Conservation (phyloP, 2,329 filamentous ascomycete genomes). For the Microdochium bolleyi region DNA sequence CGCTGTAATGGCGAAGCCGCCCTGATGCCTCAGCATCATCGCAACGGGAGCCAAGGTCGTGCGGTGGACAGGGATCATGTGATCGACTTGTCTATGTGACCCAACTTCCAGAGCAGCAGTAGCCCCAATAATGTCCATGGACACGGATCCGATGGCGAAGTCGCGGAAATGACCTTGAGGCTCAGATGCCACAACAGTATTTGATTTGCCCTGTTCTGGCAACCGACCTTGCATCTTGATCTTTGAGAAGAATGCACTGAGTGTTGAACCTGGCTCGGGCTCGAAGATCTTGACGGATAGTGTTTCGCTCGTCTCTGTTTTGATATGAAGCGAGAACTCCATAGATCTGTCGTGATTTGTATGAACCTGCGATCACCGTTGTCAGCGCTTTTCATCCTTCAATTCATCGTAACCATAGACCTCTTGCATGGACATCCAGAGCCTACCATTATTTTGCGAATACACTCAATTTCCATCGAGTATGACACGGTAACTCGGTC, state of each 20-base stretch:
- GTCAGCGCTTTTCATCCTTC: neutral
- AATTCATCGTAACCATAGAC: neutral
- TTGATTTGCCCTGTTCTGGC: neutral
- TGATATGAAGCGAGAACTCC: conserved; percentile 3
- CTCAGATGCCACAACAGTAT: neutral
- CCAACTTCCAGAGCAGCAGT: neutral
- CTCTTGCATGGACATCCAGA: neutral
- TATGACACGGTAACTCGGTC: conserved; percentile 4
- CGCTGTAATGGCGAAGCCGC: conserved; percentile 8
- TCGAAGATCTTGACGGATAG: conserved; percentile 1
- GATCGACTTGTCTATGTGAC: neutral
- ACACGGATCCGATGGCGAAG: conserved; percentile 2
- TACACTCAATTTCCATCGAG: conserved; percentile 1
- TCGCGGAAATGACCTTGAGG: conserved; percentile 4
- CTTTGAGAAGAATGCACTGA: conserved; percentile 7
- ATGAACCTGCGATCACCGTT: conserved; percentile 1
- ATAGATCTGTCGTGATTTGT: conserved; percentile 7
- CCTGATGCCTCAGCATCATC: conserved; percentile 5
- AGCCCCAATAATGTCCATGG: neutral
- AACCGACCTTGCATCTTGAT: conserved; percentile 1
- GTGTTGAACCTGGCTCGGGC: conserved; percentile 2
- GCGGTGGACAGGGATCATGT: conserved; percentile 4
- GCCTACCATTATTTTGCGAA: conserved; percentile 8
- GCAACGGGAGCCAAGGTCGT: conserved; percentile 4
- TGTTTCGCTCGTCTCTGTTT: neutral